These are phyloP conservation scores for Cercospora zeina DNA, from an alignment of 2,329 filamentous ascomycete species.

Conservation along the genomic window DNA sequence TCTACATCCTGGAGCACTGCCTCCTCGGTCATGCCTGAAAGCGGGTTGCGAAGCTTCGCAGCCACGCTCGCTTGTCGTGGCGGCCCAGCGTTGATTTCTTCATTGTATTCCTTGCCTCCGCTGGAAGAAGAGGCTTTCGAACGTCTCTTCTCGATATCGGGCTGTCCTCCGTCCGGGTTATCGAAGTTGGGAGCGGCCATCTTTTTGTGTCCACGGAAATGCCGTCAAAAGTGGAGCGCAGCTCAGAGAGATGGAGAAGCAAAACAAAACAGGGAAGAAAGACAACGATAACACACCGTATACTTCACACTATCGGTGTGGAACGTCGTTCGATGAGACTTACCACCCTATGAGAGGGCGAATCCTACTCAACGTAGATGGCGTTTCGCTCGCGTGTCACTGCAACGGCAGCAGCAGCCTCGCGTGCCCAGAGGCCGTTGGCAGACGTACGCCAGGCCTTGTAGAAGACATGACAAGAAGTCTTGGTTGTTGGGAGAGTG, in stretches of 20 bases:
- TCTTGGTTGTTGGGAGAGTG: constrained; percentile 6
- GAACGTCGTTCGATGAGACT: not conserved
- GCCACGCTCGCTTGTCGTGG: constrained; percentile 28
- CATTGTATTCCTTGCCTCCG: constrained; percentile 18
- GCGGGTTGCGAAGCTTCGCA: constrained; percentile 34
- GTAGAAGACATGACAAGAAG: constrained; percentile 22
- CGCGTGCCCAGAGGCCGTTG: constrained; percentile 18
- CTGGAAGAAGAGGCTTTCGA: constrained; percentile 24
- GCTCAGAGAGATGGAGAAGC: constrained; percentile 1
- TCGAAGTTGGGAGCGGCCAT: not conserved
- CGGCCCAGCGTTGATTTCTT: constrained; percentile 20
- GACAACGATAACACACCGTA: constrained; percentile 2
- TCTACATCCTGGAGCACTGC: constrained; percentile 35
- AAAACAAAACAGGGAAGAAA: not conserved
- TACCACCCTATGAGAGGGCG: not conserved
- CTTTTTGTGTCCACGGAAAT: not conserved
- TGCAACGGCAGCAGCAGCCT: constrained; percentile 7
- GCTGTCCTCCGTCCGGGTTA: not conserved
- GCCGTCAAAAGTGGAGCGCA: not conserved
- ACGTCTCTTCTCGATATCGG: constrained; percentile 19
- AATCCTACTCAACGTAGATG: constrained; percentile 16
- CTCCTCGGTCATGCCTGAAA: constrained; percentile 35
- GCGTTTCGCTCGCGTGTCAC: constrained; percentile 15
- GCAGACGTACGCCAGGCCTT: constrained; percentile 27
- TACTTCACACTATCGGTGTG: constrained; percentile 9